These are phyloP conservation scores for Claviceps maximensis DNA, from an alignment of 2,329 filamentous ascomycete genomes.

Conservation along the genomic window DNA sequence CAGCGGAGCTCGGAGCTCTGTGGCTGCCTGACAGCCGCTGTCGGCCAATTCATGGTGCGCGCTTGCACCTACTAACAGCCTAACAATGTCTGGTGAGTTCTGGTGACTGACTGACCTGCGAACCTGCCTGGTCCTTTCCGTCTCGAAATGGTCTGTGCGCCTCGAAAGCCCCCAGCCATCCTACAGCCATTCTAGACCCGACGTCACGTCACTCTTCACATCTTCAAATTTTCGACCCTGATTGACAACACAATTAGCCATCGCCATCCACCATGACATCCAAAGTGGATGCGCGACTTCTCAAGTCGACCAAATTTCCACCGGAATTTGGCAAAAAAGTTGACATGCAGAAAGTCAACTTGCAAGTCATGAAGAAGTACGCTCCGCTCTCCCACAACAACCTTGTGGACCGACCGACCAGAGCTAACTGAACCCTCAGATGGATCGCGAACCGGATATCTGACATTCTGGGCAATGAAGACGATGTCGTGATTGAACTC, in stretches of 20 bases:
- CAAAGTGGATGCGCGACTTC: constrained; percentile 75
- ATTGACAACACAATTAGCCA: constrained; percentile 1
- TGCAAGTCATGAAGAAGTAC: constrained; percentile 95
- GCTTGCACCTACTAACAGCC: neutral
- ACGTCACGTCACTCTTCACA: constrained; percentile 5
- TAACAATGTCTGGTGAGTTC: too few species aligned
- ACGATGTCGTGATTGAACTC: constrained; percentile 90
- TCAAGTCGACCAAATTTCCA: constrained; percentile 87
- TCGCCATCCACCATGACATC: constrained; percentile 50
- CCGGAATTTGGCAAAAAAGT: constrained; percentile 90
- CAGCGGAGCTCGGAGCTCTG: neutral
- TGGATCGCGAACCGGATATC: constrained; percentile 89
- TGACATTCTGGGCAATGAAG: constrained; percentile 79
- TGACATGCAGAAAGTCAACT: constrained; percentile 92
- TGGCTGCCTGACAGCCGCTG: neutral
- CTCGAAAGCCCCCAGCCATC: neutral
- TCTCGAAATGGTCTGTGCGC: constrained; percentile 3
- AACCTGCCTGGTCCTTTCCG: too few species aligned
- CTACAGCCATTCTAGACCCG: constrained; percentile 7
- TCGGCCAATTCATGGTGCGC: neutral
- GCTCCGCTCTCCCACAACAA: constrained; percentile 14
- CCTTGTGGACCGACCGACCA: neutral
- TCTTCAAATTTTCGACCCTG: neutral
- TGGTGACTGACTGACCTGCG: too few species aligned
- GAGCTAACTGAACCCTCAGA: constrained; percentile 32